Conservation (phyloP, 2,329 filamentous ascomycete genomes). For the Anthostomella pinea region DNA sequence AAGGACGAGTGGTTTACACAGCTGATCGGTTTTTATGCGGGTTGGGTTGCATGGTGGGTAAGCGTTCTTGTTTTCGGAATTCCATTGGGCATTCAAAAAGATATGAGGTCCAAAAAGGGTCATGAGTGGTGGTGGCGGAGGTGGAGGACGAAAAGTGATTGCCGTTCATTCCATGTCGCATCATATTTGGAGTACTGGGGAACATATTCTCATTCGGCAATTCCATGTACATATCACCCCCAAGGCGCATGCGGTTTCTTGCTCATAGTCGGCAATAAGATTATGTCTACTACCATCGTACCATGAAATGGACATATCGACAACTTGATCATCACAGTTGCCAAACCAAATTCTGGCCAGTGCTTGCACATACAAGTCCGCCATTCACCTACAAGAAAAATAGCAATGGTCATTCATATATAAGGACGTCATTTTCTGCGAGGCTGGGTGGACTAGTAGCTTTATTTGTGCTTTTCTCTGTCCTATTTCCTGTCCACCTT, state of each 20-base stretch:
- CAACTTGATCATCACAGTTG: too few species aligned
- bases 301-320: too few species aligned
- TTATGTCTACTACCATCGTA: neutral
- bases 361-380: too few species aligned
- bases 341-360: too few species aligned
- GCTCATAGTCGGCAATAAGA: conserved; percentile 1
- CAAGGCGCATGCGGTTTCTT: too few species aligned
- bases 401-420: too few species aligned
- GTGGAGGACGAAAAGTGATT: neutral
- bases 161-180: neutral
- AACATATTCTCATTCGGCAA: too few species aligned
- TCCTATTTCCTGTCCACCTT: too few species aligned
- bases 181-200: conserved; percentile 1
- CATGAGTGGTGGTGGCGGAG: neutral
- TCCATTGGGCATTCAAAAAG: neutral
- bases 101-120: neutral
- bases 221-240: neutral
- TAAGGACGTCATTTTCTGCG: too few species aligned
- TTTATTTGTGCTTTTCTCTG: too few species aligned
- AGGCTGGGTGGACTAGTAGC: too few species aligned
- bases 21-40: conserved; percentile 19
- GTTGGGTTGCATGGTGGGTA: neutral
- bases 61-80: conserved; percentile 4
- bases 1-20: conserved; percentile 53
- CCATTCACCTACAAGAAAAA: too few species aligned